Evolutionary conservation across 345 rosid genomes (phyloP).

Genomic region (Erysimum cheiranthoides): DNA sequence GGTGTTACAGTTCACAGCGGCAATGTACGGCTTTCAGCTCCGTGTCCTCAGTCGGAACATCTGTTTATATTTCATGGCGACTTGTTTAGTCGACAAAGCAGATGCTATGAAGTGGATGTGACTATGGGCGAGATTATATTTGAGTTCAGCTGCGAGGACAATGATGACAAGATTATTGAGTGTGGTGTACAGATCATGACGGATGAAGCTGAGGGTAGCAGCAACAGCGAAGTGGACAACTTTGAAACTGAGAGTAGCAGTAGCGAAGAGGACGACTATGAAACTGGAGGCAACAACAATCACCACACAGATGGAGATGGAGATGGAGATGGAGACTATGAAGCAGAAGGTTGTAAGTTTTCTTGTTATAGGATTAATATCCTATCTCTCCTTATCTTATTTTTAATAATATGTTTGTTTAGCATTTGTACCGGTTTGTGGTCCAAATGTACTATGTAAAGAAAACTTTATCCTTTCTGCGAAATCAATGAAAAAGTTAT

Average conservation of each 20-base stretch:
- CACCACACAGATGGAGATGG: not conserved
- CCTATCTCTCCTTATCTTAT: too few species aligned
- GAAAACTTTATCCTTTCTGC: too few species aligned
- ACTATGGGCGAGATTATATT: not conserved
- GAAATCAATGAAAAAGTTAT: too few species aligned
- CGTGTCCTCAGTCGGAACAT: constrained; percentile 5
- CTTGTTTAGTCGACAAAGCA: not conserved
- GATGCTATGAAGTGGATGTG: not conserved
- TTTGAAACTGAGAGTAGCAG: constrained; percentile 2
- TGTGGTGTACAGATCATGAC: constrained; percentile 20
- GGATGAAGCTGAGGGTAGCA: constrained; percentile 4
- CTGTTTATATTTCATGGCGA: not conserved
- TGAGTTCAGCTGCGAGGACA: not conserved
- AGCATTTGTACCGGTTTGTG: too few species aligned
- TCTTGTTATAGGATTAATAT: too few species aligned
- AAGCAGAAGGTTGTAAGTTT: not conserved
- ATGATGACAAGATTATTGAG: constrained; percentile 19
- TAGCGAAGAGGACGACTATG: not conserved
- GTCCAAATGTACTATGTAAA: too few species aligned
- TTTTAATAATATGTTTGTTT: too few species aligned
- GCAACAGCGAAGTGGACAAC: not conserved
- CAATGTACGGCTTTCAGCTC: too few species aligned
- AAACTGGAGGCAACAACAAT: not conserved
- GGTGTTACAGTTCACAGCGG: not conserved
- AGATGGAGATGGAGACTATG: constrained; percentile 3